phyloP scores from a whole-genome alignment of 495 filamentous ascomycete species.

The Penicillium coffeae region DNA sequence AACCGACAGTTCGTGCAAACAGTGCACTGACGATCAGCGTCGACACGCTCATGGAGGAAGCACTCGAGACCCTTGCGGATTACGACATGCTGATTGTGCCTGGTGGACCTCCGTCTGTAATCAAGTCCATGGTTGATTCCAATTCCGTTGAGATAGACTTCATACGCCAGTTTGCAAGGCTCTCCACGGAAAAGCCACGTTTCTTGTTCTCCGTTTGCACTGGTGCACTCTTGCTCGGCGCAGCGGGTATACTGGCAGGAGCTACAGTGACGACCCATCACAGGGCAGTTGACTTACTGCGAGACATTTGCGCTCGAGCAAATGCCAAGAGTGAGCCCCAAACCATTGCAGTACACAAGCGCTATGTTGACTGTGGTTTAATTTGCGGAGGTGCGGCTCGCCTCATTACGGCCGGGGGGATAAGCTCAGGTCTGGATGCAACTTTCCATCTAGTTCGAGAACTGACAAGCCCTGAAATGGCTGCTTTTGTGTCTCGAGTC shows the following conservation, averaged over 20 bases:
- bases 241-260: constrained; percentile 66
- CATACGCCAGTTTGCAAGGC: constrained; percentile 25
- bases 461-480: constrained; percentile 62
- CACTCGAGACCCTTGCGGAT: constrained; percentile 57
- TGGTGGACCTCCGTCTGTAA: constrained; percentile 33
- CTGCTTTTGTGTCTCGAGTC: constrained; percentile 61
- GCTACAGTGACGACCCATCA: constrained; percentile 71
- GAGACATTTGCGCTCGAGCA: constrained; percentile 53
- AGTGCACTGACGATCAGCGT: constrained; percentile 22
- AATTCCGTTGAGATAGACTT: constrained; percentile 24
- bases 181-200: constrained; percentile 26
- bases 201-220: constrained; percentile 74
- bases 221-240: constrained; percentile 66
- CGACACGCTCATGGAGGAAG: constrained; percentile 48
- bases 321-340: constrained; percentile 40
- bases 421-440: constrained; percentile 75
- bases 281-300: constrained; percentile 63
- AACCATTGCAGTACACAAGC: constrained; percentile 70
- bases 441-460: constrained; percentile 72
- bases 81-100: constrained; percentile 71
- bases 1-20: constrained; percentile 29
- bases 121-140: constrained; percentile 18
- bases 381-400: constrained; percentile 66
- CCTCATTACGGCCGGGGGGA: constrained; percentile 72
- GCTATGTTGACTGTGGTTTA: constrained; percentile 65